Base-by-base conservation (phyloP, 2,329 filamentous ascomycete genomes). In the Paraconiothyrium brasiliense region DNA sequence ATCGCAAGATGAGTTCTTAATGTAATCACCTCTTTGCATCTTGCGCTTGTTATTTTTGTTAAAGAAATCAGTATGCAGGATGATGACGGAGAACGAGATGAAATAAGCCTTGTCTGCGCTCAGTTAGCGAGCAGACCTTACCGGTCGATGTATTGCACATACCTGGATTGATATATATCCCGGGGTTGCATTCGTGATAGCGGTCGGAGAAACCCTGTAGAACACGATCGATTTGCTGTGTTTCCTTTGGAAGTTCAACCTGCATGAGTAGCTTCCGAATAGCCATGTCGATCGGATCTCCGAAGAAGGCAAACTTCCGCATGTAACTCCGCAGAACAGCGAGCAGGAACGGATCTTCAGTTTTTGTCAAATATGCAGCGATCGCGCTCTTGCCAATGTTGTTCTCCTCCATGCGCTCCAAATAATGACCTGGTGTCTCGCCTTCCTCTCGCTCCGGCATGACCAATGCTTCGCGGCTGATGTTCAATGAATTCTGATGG, bases 11-110 rank as follows among this genome's bases (percentile, higher is more conserved):
- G 94, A 96, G 76, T 98, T 98, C 79, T 96, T 97, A 69, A 98
- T 85, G 79, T 99, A 99, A 73, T 98, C 95, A 0, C 86, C 82
- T 75, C 97, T 96, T 74, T 97, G 93, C 95, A 99, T 99, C 80
- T 99, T 99, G 78, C 95, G 88, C 81, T 98, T 98, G 82, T 98
- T 98, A 83, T 98, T 99, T 80, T 97, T 97, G 84, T 99, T 99
- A 87, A 98, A 98, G n/a, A 97, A 92, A 75, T 99, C 95, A 0
- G 95, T 98, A 72, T 99, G 95, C 37, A 99, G 84, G 69, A 99
- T 97, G 62, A 99, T 87, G 59, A 99, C 89, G 1, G 94, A 98
- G 76, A 99, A 99, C 16, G 94, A 93, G 66, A 98, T 94, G 72
- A 98, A 97, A 77, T 98, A 97, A n/a, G 95, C 94, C 80, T 97